A percentile compares a stretch with the other conserved stretches of the same genome.
These are phyloP conservation scores for Diaporthe ampelina DNA, from an alignment of 2,329 filamentous ascomycete species.

Conservation along the genomic window DNA sequence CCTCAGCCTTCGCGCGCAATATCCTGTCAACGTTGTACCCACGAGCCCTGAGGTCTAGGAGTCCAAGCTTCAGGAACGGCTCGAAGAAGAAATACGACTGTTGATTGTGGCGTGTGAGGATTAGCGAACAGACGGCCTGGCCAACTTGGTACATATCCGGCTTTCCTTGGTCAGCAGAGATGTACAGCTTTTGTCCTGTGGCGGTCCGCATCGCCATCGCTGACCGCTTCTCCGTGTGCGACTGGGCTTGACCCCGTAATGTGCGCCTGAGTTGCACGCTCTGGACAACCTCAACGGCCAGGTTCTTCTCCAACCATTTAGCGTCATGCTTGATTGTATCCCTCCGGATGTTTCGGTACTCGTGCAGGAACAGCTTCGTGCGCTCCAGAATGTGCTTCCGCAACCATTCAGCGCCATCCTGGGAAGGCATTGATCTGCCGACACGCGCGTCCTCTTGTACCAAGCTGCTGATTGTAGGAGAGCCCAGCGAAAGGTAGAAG, in stretches of 20 bases:
- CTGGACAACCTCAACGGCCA: conserved; percentile 82
- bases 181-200: conserved; percentile 77
- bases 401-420: conserved; percentile 76
- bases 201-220: conserved; percentile 73
- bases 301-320: conserved; percentile 90
- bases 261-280: conserved; percentile 83
- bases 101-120: conserved; percentile 86
- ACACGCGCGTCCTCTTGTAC: conserved; percentile 84
- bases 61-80: conserved; percentile 87
- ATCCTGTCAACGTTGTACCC: conserved; percentile 98
- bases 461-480: conserved; percentile 79
- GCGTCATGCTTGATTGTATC: conserved; percentile 88
- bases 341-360: conserved; percentile 75
- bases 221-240: conserved; percentile 80
- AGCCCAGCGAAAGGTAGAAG: conserved; percentile 87
- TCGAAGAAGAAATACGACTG: conserved; percentile 93
- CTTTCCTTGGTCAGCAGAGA: conserved; percentile 72
- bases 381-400: conserved; percentile 89
- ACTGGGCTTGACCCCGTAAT: conserved; percentile 78
- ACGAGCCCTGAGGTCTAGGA: conserved; percentile 84
- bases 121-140: conserved; percentile 83
- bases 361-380: conserved; percentile 90
- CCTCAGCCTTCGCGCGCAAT: conserved; percentile 86
- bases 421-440: conserved; percentile 75
- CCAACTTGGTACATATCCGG: conserved; percentile 94